phyloP scores from a whole-genome alignment of 1,284 basidiomycete genomes.

The Malassezia arunalokei region DNA sequence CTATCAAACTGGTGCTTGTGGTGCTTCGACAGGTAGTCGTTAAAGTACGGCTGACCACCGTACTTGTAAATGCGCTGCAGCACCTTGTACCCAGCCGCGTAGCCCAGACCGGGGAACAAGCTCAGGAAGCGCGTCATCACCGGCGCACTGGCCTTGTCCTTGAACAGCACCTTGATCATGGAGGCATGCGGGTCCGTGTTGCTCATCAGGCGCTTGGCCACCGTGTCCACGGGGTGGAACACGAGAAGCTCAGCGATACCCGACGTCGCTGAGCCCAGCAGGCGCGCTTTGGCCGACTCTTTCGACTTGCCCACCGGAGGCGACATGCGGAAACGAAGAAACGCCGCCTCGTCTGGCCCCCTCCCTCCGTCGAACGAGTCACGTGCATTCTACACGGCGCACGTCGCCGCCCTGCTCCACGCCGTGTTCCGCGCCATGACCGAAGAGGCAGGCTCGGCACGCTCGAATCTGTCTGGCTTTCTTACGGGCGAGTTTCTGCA shows the following conservation, averaged over 20 bases:
- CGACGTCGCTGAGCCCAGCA: slow-evolving; percentile 67
- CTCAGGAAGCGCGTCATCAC: slow-evolving; percentile 63
- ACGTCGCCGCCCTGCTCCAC: too few species aligned
- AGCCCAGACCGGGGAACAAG: slow-evolving; percentile 92
- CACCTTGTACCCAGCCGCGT: slow-evolving; percentile 76
- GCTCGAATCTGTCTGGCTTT: slow-evolving; percentile 9
- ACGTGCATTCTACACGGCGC: too few species aligned
- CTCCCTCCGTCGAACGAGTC: too few species aligned
- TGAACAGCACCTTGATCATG: slow-evolving; percentile 72
- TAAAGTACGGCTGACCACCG: slow-evolving; percentile 94
- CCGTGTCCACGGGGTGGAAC: slow-evolving; percentile 59
- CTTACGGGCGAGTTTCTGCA: slow-evolving; percentile 12
- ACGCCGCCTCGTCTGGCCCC: background rate
- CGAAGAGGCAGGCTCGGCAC: background rate
- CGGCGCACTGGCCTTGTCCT: slow-evolving; percentile 62
- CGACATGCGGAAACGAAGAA: slow-evolving; percentile 19
- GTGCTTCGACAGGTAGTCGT: slow-evolving; percentile 71
- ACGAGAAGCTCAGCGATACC: slow-evolving; percentile 80
- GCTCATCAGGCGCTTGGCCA: slow-evolving; percentile 94
- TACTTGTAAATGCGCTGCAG: slow-evolving; percentile 58
- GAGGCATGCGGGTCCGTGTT: slow-evolving; percentile 51
- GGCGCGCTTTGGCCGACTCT: slow-evolving; percentile 78
- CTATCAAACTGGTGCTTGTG: slow-evolving; percentile 66
- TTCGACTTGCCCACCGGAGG: slow-evolving; percentile 31
- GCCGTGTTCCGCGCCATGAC: background rate